Base-by-base conservation (phyloP, 257 asterid species). In the Petunia axillaris region DNA sequence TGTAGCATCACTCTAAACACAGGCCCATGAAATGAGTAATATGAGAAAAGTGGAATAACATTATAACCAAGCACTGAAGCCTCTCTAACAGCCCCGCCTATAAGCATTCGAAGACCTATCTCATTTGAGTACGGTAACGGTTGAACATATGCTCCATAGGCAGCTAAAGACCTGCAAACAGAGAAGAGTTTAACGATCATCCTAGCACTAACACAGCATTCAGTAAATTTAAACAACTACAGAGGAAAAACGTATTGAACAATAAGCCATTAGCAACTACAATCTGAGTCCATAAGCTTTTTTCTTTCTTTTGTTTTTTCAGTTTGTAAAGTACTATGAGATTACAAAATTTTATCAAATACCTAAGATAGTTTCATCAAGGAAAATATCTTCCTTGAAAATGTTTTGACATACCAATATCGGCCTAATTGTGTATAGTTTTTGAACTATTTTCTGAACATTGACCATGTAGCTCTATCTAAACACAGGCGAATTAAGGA, bases 11-110 rank as follows among this genome's bases (percentile, higher is more conserved):
- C 92, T 84, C 99, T 90, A 78, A 95, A 95, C 67, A 95, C 93
- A 0, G 97, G 98, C 60, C 99, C 97, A 79, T 93, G 99, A 89
- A 87, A 95, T 0, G 99, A 92, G 88, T 95, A 95, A 89, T 93
- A 89, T 2, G 99, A 95, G 89, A 95, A 95, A 64, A 95, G 95
- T 3, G 99, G 99, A 80, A 83, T 85, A 13, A 95, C 95, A 53
- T 89, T 97, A 85, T 89, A 92, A 67, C 98, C 97, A 84, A 93
- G 83, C 39, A 91, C 91, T 43, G 93, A 86, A 82, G 99, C 99
- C 88, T 93, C 98, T 83, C 99, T 81, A 40, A 92, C 84, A 43
- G 96, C 99, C 38, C 99, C 98, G 35, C 98, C 99, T 73, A 95
- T 90, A 66, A 95, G 95, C 96, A 93, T 95, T 77, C 99, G 84